These are phyloP conservation scores for Bidens hawaiensis DNA, from an alignment of 140 eudicot species.

Conservation along the genomic window DNA sequence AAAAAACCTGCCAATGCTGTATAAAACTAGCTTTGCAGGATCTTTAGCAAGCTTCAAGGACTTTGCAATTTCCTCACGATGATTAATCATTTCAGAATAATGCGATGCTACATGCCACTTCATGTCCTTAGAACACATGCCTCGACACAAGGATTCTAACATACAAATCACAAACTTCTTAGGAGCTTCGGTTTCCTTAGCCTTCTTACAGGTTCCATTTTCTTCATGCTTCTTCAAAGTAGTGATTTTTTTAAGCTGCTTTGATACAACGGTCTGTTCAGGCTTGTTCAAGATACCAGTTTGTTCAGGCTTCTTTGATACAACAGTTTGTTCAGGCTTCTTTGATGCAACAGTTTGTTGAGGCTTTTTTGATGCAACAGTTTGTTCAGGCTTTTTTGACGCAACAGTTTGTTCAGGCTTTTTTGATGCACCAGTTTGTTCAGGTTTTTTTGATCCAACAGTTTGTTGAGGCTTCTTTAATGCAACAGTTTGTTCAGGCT, in stretches of 20 bases:
- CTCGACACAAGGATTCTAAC: conserved; percentile 24
- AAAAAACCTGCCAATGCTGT: conserved; percentile 52
- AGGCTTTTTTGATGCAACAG: conserved; percentile 7
- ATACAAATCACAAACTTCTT: conserved; percentile 8
- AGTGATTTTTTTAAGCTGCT: conserved; percentile 11
- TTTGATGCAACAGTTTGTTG: not conserved
- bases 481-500: no score
- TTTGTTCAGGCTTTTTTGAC: not conserved
- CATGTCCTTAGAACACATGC: conserved; percentile 37
- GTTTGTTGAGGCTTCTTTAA: no score
- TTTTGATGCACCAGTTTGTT: no score
- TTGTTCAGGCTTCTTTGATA: not conserved
- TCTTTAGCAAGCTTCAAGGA: conserved; percentile 44
- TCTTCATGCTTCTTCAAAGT: conserved; percentile 28
- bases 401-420: conserved; percentile 16
- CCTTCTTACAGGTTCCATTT: not conserved
- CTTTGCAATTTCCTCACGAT: conserved; percentile 43
- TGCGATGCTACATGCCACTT: conserved; percentile 33
- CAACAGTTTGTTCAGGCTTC: not conserved
- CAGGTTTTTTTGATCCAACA: no score
- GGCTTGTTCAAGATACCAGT: not conserved
- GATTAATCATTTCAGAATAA: conserved; percentile 20
- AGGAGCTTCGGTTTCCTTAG: not conserved
- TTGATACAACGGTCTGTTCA: not conserved
- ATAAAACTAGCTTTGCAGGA: conserved; percentile 56